Evolutionary conservation across 1,284 basidiomycete genomes (phyloP), one percentile per base, ranked within the genome.

Genomic region (Trametes hirsuta): DNA sequence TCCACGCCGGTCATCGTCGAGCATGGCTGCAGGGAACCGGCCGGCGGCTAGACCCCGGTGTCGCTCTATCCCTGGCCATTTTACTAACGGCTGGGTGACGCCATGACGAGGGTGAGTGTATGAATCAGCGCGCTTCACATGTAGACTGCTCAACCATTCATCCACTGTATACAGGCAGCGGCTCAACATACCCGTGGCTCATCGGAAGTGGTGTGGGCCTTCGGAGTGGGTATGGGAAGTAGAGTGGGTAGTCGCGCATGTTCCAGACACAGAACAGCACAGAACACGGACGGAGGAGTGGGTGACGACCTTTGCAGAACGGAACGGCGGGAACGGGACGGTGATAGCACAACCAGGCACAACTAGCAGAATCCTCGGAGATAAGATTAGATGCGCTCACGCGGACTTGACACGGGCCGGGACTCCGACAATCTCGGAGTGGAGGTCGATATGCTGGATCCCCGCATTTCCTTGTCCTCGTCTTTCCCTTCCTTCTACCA

Each of bases 301-400:
- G 30, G 30, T 30, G 30, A 30, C 8, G 30, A 8, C 30, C 5
- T 30, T 30, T 30, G 30, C 30, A 30, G 30, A 8, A 30, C 30
- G 30, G 30, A 30, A 5, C 30, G 30, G 30, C 30, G 30, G 30
- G 30, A 30, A 30, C 30, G 30, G 30, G 30, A 8, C 30, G 30
- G 30, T 8, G 30, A 30, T 30, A 30, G 30, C 30, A 30, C 30
- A 30, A 30, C 30, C 30, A 30, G 30, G 30, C 30, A 30, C 30
- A 8, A 30, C 30, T 6, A n/a, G 53, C 51, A 46, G 34, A 24
- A 52, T 53, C 22, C 18, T 52, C 55, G 58, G 47, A 50, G 54
- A 59, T 54, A 52, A 52, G 58, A 60, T 60, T 47, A 61, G 49
- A 58, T 58, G 8, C 6, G 22, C 21, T 30, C 30, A 30, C 30